Percentiles rank a stretch among this genome's conserved stretches.
Evolutionary conservation across 2,329 filamentous ascomycete species (phyloP).

Genomic region (Volutella citrinella): DNA sequence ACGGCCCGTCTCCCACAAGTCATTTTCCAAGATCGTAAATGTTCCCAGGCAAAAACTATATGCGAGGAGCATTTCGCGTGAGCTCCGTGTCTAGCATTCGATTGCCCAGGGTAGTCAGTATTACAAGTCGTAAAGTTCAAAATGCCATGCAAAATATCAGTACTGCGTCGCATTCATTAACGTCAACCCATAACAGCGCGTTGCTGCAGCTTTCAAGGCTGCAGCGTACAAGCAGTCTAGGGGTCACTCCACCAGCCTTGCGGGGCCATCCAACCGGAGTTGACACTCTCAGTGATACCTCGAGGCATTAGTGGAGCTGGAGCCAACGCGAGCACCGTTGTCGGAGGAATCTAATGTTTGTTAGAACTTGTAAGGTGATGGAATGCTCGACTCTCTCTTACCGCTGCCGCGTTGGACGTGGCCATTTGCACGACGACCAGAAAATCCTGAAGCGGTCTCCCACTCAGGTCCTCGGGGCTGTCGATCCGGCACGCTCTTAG

Average conservation of each 20-base stretch:
- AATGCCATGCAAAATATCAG: slow-evolving; percentile 25
- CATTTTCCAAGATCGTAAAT: slow-evolving; percentile 24
- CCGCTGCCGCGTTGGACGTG: slow-evolving; percentile 62
- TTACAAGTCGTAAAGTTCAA: slow-evolving; percentile 38
- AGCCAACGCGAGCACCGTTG: slow-evolving; percentile 37
- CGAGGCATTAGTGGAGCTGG: slow-evolving; percentile 32
- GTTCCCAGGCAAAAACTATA: slow-evolving; percentile 29
- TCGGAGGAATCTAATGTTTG: slow-evolving; percentile 39
- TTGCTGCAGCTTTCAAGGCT: slow-evolving; percentile 4
- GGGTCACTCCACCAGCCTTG: too few relatives aligned
- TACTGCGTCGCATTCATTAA: slow-evolving; percentile 25
- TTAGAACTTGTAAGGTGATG: slow-evolving; percentile 1
- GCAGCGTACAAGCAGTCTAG: too few relatives aligned
- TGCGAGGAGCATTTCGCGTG: slow-evolving; percentile 22
- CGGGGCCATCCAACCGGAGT: not conserved
- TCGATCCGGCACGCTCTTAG: slow-evolving; percentile 52
- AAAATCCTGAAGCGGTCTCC: slow-evolving; percentile 54
- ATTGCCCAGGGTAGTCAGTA: slow-evolving; percentile 28
- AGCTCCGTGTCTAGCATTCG: slow-evolving; percentile 14
- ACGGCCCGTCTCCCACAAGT: too few relatives aligned
- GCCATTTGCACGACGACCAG: slow-evolving; percentile 54
- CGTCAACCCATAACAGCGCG: slow-evolving; percentile 20
- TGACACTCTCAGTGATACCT: slow-evolving; percentile 37
- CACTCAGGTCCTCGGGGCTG: slow-evolving; percentile 65
- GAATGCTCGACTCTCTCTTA: slow-evolving; percentile 33